A percentile compares a stretch with the other conserved stretches of the same genome.
Evolutionary conservation across 2,329 filamentous ascomycete species (phyloP).

Genomic region (Fusarium bactridioides): DNA sequence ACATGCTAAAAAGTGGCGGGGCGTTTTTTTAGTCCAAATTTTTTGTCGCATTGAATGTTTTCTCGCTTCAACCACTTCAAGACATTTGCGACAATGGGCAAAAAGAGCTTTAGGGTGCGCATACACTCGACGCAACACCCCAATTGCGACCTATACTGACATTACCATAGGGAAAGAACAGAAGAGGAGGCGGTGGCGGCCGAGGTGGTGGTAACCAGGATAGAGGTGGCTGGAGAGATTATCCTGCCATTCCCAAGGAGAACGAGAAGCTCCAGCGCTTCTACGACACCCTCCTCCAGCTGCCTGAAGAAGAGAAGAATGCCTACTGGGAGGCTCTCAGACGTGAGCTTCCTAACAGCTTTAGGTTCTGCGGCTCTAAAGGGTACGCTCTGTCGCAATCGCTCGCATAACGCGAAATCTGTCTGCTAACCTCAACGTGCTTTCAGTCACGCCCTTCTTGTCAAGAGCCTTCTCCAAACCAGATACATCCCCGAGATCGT

Average conservation of each 20-base stretch:
- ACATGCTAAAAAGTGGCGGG: conserved; percentile 35
- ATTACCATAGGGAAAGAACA: conserved; percentile 46
- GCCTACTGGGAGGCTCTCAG: conserved; percentile 86
- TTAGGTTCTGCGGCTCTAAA: conserved; percentile 95
- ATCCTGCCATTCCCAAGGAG: conserved; percentile 67
- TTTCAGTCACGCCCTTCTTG: conserved; percentile 83
- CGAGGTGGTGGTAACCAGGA: conserved; percentile 40
- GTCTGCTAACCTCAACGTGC: conserved; percentile 23
- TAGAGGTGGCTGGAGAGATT: conserved; percentile 47
- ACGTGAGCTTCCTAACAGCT: conserved; percentile 93
- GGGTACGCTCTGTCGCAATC: conserved; percentile 60
- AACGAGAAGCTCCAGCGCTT: conserved; percentile 88
- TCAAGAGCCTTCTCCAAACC: conserved; percentile 86
- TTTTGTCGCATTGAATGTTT: conserved; percentile 37
- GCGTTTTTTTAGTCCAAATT: conserved; percentile 35
- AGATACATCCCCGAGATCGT: conserved; percentile 92
- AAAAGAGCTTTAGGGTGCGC: conserved; percentile 48
- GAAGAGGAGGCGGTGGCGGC: conserved; percentile 49
- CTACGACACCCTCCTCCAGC: conserved; percentile 80
- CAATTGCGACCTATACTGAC: conserved; percentile 34
- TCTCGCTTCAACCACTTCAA: conserved; percentile 25
- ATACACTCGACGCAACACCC: neutral
- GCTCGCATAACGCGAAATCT: conserved; percentile 1
- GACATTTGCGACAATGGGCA: conserved; percentile 47
- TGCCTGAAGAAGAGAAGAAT: conserved; percentile 79